These are phyloP conservation scores for Lachnellula arida DNA, from an alignment of 2,329 filamentous ascomycete genomes.

Conservation along the genomic window DNA sequence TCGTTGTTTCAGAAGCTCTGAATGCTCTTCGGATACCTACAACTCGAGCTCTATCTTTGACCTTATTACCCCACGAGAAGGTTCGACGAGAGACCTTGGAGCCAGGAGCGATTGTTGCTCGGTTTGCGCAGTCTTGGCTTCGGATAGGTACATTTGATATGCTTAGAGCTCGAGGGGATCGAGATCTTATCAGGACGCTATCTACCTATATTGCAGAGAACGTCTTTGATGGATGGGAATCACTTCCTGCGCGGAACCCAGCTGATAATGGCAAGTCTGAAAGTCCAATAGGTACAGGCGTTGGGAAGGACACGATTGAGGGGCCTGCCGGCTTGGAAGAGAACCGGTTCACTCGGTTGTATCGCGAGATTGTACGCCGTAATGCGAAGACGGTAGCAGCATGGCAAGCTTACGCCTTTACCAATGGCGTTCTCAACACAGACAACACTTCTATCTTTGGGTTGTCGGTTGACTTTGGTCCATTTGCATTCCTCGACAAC, in stretches of 20 bases:
- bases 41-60: slow-evolving; percentile 81
- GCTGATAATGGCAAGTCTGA: slow-evolving; percentile 46
- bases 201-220: slow-evolving; percentile 83
- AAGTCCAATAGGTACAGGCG: slow-evolving; percentile 37
- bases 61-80: slow-evolving; percentile 64
- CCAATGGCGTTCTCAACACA: slow-evolving; percentile 96
- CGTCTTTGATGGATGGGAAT: slow-evolving; percentile 83
- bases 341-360: slow-evolving; percentile 83
- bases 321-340: slow-evolving; percentile 65
- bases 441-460: slow-evolving; percentile 94
- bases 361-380: slow-evolving; percentile 77
- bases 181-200: slow-evolving; percentile 66
- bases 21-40: slow-evolving; percentile 81
- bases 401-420: slow-evolving; percentile 99
- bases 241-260: slow-evolving; percentile 59
- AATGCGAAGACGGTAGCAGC: slow-evolving; percentile 86
- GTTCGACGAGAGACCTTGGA: slow-evolving; percentile 78
- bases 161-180: slow-evolving; percentile 75
- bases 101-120: slow-evolving; percentile 85
- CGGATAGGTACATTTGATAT: slow-evolving; percentile 95
- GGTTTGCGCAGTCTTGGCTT: slow-evolving; percentile 89
- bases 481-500: slow-evolving; percentile 96
- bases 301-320: slow-evolving; percentile 57
- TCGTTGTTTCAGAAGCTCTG: slow-evolving; percentile 83
- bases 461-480: slow-evolving; percentile 88